phyloP scores from a whole-genome alignment of 805 yeast species.

The Danielozyma ontarioensis region DNA sequence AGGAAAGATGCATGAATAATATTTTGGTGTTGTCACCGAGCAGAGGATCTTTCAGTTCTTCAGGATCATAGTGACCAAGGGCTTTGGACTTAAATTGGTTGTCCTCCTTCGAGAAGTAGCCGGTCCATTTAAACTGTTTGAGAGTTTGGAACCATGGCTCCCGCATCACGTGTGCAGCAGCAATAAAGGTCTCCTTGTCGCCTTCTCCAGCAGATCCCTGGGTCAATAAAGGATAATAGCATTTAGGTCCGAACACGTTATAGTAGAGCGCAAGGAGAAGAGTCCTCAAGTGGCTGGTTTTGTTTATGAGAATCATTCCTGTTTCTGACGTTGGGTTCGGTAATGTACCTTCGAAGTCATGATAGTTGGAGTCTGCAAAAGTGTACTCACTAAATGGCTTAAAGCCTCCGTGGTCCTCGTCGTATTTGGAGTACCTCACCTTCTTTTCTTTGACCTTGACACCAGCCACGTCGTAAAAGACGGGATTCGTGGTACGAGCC shows the following conservation, averaged over 20 bases:
- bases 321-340: slow-evolving; percentile 69
- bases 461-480: slow-evolving; percentile 50
- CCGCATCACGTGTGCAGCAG: slow-evolving; percentile 54
- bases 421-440: slow-evolving; percentile 23
- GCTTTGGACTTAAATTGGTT: slow-evolving; percentile 19
- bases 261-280: slow-evolving; percentile 58
- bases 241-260: slow-evolving; percentile 59
- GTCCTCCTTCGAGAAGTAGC: slow-evolving; percentile 29
- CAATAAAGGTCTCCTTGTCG: slow-evolving; percentile 71
- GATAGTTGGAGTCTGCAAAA: slow-evolving; percentile 39
- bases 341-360: slow-evolving; percentile 57
- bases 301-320: slow-evolving; percentile 63
- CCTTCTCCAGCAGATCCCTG: slow-evolving; percentile 79
- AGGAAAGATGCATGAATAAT: slow-evolving; percentile 54
- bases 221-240: slow-evolving; percentile 61
- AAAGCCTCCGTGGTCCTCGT: slow-evolving; percentile 20
- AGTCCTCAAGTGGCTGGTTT: slow-evolving; percentile 53
- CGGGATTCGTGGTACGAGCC: slow-evolving; percentile 64
- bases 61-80: slow-evolving; percentile 39
- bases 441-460: slow-evolving; percentile 28
- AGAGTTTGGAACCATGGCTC: slow-evolving; percentile 50
- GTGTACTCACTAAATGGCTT: slow-evolving; percentile 18
- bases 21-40: slow-evolving; percentile 11
- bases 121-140: slow-evolving; percentile 38
- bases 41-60: slow-evolving; percentile 10